Evolutionary conservation across 805 yeast genomes (phyloP).

Genomic region (Pichia insulana): DNA sequence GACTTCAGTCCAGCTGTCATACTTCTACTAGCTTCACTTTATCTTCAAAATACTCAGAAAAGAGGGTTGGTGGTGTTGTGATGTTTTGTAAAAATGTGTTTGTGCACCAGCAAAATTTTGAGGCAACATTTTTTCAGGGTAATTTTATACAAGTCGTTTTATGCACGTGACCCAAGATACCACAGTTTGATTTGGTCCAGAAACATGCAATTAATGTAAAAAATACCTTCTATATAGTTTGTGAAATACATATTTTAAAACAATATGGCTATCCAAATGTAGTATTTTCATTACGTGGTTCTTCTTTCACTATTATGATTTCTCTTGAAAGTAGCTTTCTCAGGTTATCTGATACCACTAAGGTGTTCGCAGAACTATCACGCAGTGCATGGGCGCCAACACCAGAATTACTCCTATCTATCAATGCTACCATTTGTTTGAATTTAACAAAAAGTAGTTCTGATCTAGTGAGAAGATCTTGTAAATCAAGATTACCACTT

Average conservation of each 20-base stretch:
- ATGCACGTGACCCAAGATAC: no score
- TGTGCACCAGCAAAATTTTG: slow-evolving; percentile 7
- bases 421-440: slow-evolving; percentile 66
- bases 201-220: no score
- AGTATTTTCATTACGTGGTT: slow-evolving; percentile 23
- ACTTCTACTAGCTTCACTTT: background rate
- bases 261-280: slow-evolving; percentile 21
- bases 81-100: slow-evolving; percentile 11
- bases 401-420: slow-evolving; percentile 42
- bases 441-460: slow-evolving; percentile 78
- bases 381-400: slow-evolving; percentile 12
- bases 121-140: background rate
- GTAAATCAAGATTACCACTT: slow-evolving; percentile 63
- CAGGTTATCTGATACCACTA: background rate
- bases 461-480: slow-evolving; percentile 72
- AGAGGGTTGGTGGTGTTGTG: slow-evolving; percentile 16
- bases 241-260: no score
- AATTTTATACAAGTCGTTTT: background rate
- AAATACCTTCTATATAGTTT: no score
- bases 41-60: background rate
- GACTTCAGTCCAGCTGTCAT: background rate
- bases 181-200: no score
- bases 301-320: slow-evolving; percentile 46
- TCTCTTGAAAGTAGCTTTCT: slow-evolving; percentile 53
- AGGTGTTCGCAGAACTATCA: background rate